A percentile compares a stretch with the other conserved stretches of the same genome.
phyloP scores from a whole-genome alignment of 2,329 filamentous ascomycete genomes.

The Colletotrichum sp. region DNA sequence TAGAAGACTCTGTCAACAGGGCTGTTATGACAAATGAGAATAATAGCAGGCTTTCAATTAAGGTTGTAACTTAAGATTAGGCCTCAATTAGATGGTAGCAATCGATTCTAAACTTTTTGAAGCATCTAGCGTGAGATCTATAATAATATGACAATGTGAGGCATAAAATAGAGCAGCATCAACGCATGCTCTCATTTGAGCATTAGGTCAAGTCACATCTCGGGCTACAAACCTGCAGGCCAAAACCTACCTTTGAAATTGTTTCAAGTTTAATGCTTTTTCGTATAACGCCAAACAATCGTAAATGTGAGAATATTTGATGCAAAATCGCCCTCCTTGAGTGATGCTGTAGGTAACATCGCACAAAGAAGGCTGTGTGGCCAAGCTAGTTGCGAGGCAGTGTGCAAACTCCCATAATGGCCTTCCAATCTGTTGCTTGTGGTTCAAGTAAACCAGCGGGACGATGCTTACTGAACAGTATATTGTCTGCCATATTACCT shows the following conservation, averaged over 20 bases:
- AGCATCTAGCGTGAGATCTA: not conserved
- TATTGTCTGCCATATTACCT: too few relatives aligned
- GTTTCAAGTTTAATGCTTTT: rapidly evolving
- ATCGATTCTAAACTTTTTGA: not conserved
- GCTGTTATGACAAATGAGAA: not conserved
- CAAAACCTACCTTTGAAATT: not conserved
- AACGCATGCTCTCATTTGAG: rapidly evolving
- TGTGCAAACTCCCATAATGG: not conserved
- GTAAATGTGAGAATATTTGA: not conserved
- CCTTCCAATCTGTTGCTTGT: not conserved
- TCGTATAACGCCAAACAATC: not conserved
- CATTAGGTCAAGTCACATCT: not conserved
- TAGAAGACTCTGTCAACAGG: not conserved
- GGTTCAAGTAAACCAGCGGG: not conserved
- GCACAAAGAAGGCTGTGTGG: not conserved
- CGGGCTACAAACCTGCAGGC: rapidly evolving
- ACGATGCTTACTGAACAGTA: not conserved
- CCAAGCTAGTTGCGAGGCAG: not conserved
- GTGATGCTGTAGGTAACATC: rapidly evolving
- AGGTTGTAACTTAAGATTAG: not conserved
- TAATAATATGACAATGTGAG: rapidly evolving
- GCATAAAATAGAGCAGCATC: not conserved
- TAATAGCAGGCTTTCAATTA: not conserved
- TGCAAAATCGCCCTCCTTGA: not conserved
- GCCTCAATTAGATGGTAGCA: not conserved